Percentiles rank a stretch among this genome's conserved stretches.
phyloP scores from a whole-genome alignment of 148 eudicot species.

The Rhododendron simsii region DNA sequence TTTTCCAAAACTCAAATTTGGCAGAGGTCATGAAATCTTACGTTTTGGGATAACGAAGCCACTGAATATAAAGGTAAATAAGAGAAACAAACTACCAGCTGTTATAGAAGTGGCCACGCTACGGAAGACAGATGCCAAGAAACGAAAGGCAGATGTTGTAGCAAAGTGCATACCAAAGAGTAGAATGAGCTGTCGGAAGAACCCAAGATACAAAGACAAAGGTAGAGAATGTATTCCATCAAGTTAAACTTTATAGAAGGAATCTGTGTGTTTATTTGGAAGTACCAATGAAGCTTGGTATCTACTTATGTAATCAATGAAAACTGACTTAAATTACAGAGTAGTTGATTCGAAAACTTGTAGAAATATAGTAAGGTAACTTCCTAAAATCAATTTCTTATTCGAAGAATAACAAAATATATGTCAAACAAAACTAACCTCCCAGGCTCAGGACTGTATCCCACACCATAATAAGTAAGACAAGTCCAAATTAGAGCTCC shows the following conservation, averaged over 20 bases:
- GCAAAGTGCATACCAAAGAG: conserved; percentile 50
- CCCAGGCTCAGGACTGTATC: conserved; percentile 64
- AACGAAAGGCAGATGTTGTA: conserved; percentile 61
- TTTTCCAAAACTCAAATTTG: not conserved
- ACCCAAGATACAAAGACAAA: conserved; percentile 29
- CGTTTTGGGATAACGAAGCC: conserved; percentile 69
- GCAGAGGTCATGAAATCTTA: conserved; percentile 23
- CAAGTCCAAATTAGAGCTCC: conserved; percentile 58
- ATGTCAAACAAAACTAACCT: conserved; percentile 36
- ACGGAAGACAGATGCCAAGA: conserved; percentile 57
- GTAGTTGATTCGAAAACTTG: not conserved
- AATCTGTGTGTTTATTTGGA: not conserved
- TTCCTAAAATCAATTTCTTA: not conserved
- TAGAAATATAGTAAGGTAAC: not conserved
- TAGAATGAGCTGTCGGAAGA: conserved; percentile 61
- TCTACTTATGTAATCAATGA: not conserved
- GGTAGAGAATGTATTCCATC: not conserved
- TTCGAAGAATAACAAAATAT: no score
- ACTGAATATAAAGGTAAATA: conserved; percentile 44
- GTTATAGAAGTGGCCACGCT: conserved; percentile 40
- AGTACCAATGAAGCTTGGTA: not conserved
- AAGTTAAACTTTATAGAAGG: not conserved
- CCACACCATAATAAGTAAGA: conserved; percentile 71
- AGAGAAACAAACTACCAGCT: conserved; percentile 36
- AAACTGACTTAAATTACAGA: not conserved